These are phyloP conservation scores for Candida dubliniensis DNA, from an alignment of 1,139 yeast genomes.

Conservation along the genomic window DNA sequence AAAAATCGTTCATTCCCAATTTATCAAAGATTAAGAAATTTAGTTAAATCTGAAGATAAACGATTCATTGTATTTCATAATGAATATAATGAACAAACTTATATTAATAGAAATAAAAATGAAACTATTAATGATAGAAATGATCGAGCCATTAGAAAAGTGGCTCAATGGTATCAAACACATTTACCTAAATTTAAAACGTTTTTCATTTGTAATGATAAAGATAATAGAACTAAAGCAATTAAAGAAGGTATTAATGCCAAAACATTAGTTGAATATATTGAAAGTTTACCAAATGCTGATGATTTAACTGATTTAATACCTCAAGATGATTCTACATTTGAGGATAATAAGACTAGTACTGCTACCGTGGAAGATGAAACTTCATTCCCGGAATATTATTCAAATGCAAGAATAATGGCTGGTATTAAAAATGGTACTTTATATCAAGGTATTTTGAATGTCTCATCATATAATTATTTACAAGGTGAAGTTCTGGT, in stretches of 20 bases:
- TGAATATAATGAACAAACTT: conserved; percentile 79
- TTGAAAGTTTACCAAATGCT: conserved; percentile 72
- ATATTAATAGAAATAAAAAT: conserved; percentile 56
- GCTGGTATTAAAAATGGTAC: conserved; percentile 91
- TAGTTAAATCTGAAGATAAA: conserved; percentile 77
- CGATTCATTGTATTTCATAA: conserved; percentile 91
- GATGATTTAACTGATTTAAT: conserved; percentile 77
- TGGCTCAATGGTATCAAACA: conserved; percentile 66
- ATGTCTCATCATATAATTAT: conserved; percentile 81
- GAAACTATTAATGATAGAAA: conserved; percentile 89
- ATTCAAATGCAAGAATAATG: conserved; percentile 75
- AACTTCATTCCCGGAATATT: conserved; percentile 72
- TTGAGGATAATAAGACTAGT: conserved; percentile 20
- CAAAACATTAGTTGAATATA: conserved; percentile 61
- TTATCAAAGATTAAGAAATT: conserved; percentile 76
- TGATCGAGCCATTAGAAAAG: conserved; percentile 83
- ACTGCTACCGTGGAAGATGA: conserved; percentile 27
- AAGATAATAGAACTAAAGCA: conserved; percentile 63
- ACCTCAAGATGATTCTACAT: conserved; percentile 46
- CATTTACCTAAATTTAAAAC: conserved; percentile 62
- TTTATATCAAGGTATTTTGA: conserved; percentile 79
- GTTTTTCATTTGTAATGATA: conserved; percentile 77
- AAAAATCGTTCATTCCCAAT: conserved; percentile 85
- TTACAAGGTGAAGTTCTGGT: conserved; percentile 83
- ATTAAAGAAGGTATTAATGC: conserved; percentile 53